phyloP scores from a whole-genome alignment of 805 yeast species.

The Blastobotrys muscicola region DNA sequence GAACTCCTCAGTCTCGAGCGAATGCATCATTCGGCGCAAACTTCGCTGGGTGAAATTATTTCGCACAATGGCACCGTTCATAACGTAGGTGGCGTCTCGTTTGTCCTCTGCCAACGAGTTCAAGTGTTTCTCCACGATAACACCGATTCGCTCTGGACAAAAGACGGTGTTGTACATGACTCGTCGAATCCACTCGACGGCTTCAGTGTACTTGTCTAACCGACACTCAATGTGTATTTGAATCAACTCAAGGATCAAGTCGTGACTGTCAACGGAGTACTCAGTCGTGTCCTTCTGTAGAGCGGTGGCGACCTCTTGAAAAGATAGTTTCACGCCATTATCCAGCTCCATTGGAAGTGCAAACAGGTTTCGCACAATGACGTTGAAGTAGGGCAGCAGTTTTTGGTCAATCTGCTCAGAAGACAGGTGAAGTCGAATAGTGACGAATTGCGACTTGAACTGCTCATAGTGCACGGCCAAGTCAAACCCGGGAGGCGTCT shows the following conservation, averaged over 20 bases:
- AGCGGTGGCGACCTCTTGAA: conserved; percentile 65
- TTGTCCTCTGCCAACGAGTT: conserved; percentile 54
- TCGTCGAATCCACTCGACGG: conserved; percentile 68
- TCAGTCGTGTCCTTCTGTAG: conserved; percentile 63
- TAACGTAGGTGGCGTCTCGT: conserved; percentile 54
- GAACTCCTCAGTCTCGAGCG: conserved; percentile 51
- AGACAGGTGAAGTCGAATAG: conserved; percentile 52
- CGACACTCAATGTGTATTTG: conserved; percentile 53
- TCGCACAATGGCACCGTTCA: conserved; percentile 52
- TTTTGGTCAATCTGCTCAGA: conserved; percentile 42
- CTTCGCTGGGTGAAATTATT: conserved; percentile 50
- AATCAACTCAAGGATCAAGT: conserved; percentile 57
- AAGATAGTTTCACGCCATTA: conserved; percentile 50
- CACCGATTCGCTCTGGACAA: conserved; percentile 61
- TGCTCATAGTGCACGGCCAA: conserved; percentile 71
- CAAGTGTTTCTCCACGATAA: conserved; percentile 52
- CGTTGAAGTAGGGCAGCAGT: conserved; percentile 54
- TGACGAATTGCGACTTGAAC: conserved; percentile 68
- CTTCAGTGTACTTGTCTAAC: conserved; percentile 49
- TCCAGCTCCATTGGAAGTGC: conserved; percentile 60
- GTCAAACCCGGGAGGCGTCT: conserved; percentile 37
- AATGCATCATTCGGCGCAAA: conserved; percentile 54
- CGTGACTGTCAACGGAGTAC: conserved; percentile 46
- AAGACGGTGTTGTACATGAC: conserved; percentile 57
- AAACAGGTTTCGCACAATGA: conserved; percentile 56